phyloP scores from a whole-genome alignment of 2,329 filamentous ascomycete species.

The Pseudogymnoascus sp. region DNA sequence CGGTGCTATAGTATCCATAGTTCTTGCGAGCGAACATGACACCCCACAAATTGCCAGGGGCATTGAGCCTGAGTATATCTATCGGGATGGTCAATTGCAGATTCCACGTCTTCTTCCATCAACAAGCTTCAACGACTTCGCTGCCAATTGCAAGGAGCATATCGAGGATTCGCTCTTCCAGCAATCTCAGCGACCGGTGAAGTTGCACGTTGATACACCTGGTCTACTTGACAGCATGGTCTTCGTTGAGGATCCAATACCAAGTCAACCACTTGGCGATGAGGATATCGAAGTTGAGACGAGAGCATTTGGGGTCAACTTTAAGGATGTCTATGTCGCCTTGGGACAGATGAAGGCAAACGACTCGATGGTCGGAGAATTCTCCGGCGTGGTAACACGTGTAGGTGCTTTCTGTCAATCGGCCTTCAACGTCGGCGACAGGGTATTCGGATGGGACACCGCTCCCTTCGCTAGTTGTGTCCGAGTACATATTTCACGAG shows the following conservation, averaged over 20 bases:
- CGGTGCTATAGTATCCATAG: background rate
- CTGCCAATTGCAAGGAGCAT: background rate
- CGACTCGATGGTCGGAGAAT: slow-evolving; percentile 9
- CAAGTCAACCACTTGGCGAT: slow-evolving; percentile 10
- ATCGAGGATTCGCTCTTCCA: background rate
- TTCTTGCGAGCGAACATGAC: background rate
- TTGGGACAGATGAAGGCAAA: slow-evolving; percentile 14
- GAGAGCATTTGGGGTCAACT: slow-evolving; percentile 15
- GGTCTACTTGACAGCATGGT: slow-evolving; percentile 20
- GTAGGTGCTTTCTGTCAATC: background rate
- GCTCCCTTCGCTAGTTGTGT: slow-evolving; percentile 8
- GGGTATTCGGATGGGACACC: background rate
- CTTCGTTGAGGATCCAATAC: slow-evolving; percentile 19
- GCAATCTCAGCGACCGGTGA: background rate
- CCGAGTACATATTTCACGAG: background rate
- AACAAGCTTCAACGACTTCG: background rate
- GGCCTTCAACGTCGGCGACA: slow-evolving; percentile 27
- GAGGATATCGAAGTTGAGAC: slow-evolving; percentile 18
- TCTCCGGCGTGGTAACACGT: slow-evolving; percentile 10
- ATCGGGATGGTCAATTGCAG: slow-evolving; percentile 7
- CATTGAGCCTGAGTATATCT: slow-evolving; percentile 9
- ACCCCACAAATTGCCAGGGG: background rate
- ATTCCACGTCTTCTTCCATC: slow-evolving; percentile 8
- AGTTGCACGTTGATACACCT: slow-evolving; percentile 9
- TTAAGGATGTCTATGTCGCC: slow-evolving; percentile 20